These are phyloP conservation scores for Cyclotella sp. DNA, from an alignment of 108 stramenopile species.

Conservation along the genomic window DNA sequence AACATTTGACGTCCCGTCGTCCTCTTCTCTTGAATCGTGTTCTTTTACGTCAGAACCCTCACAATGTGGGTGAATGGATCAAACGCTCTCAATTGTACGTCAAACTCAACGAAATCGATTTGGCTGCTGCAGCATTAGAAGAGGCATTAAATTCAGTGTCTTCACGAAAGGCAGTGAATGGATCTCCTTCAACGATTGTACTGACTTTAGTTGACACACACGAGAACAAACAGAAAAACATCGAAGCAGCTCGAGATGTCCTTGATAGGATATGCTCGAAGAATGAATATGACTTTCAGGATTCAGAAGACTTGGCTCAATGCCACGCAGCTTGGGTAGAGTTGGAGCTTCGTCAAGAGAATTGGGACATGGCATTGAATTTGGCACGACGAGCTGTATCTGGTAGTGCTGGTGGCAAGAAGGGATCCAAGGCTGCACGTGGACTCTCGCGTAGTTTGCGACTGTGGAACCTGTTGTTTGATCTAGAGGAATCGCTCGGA, in stretches of 20 bases:
- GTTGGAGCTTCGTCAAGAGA: slow-evolving; percentile 91
- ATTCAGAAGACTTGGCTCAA: slow-evolving; percentile 93
- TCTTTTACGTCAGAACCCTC: slow-evolving; percentile 95
- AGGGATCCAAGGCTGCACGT: slow-evolving; percentile 35
- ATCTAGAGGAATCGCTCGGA: slow-evolving; percentile 97
- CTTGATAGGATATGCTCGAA: slow-evolving; percentile 75
- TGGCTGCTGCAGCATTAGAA: slow-evolving; percentile 74
- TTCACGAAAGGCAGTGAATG: slow-evolving; percentile 73
- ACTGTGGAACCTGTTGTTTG: slow-evolving; percentile 94
- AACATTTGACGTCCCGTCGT: slow-evolving; percentile 92
- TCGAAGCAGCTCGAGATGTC: slow-evolving; percentile 85
- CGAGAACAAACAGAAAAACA: slow-evolving; percentile 71
- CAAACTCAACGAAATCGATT: slow-evolving; percentile 43
- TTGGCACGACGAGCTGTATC: slow-evolving; percentile 71
- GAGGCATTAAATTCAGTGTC: slow-evolving; percentile 78
- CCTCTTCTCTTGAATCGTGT: slow-evolving; percentile 94
- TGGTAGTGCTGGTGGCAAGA: slow-evolving; percentile 57
- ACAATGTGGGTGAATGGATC: slow-evolving; percentile 96
- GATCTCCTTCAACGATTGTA: slow-evolving; percentile 83
- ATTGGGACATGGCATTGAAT: slow-evolving; percentile 89
- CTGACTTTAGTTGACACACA: slow-evolving; percentile 81
- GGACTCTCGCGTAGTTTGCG: slow-evolving; percentile 73
- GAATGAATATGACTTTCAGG: slow-evolving; percentile 66
- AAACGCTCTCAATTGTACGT: slow-evolving; percentile 88
- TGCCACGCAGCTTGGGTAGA: slow-evolving; percentile 95